These are phyloP conservation scores for Ustilago cynodontis DNA, from an alignment of 1,284 basidiomycete species.

Conservation along the genomic window DNA sequence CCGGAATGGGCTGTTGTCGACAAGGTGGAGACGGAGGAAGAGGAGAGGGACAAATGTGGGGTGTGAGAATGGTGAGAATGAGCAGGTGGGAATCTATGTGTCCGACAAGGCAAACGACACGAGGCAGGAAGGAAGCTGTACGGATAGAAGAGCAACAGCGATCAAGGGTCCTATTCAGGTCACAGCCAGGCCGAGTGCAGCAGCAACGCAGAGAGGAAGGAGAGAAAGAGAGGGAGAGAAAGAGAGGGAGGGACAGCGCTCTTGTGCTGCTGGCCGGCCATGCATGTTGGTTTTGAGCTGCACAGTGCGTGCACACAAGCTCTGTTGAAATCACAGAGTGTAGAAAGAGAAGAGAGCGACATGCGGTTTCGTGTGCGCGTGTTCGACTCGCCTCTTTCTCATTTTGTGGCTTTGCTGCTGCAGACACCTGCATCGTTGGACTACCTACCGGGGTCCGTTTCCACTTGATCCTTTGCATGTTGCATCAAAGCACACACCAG, in stretches of 20 bases:
- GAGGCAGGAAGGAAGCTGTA: not conserved
- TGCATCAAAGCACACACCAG: no score
- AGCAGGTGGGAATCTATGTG: not conserved
- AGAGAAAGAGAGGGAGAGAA: no score
- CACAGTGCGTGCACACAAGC: not conserved
- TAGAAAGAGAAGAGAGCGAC: not conserved
- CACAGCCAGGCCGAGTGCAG: not conserved
- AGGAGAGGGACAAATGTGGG: not conserved
- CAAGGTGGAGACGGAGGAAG: not conserved
- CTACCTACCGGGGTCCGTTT: not conserved
- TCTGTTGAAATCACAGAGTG: not conserved
- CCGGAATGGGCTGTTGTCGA: not conserved
- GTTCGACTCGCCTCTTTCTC: not conserved
- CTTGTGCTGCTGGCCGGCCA: not conserved
- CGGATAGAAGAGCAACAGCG: not conserved
- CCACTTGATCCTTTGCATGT: not conserved
- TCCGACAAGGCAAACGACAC: not conserved
- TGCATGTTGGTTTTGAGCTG: constrained; percentile 2
- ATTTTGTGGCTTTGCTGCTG: constrained; percentile 1
- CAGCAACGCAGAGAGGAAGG: not conserved
- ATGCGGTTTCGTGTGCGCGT: not conserved
- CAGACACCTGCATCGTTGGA: not conserved
- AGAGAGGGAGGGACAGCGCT: no score
- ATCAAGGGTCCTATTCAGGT: constrained; percentile 3
- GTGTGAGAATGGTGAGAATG: not conserved